phyloP scores from a whole-genome alignment of 2,329 filamentous ascomycete genomes.

The Pseudogymnoascus verrucosus region DNA sequence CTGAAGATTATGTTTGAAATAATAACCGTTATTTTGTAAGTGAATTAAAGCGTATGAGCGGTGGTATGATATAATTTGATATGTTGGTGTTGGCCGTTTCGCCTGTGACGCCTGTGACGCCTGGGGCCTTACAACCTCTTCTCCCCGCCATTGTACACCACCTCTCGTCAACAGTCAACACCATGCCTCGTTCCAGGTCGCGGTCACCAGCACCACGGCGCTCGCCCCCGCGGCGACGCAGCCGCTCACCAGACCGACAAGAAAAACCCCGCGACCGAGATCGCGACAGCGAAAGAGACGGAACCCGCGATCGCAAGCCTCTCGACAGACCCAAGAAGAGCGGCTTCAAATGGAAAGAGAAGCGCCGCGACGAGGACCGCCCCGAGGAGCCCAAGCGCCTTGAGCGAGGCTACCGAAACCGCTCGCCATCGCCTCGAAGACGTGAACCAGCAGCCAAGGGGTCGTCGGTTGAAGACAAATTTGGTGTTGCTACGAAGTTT shows the following conservation, averaged over 20 bases:
- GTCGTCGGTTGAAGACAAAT: slow-evolving; percentile 23
- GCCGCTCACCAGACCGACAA: slow-evolving; percentile 33
- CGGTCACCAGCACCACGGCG: slow-evolving; percentile 18
- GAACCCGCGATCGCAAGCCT: slow-evolving; percentile 16
- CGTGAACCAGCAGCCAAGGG: slow-evolving; percentile 24
- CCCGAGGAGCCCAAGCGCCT: slow-evolving; percentile 39
- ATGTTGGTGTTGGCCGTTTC: not conserved
- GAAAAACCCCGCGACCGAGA: slow-evolving; percentile 3
- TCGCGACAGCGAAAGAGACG: slow-evolving; percentile 30
- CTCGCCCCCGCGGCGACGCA: slow-evolving; percentile 29
- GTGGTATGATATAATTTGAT: not conserved
- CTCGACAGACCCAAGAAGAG: slow-evolving; percentile 24
- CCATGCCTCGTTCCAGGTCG: slow-evolving; percentile 16
- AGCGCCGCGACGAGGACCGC: slow-evolving; percentile 36
- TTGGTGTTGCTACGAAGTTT: slow-evolving; percentile 27
- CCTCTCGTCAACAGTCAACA: not conserved
- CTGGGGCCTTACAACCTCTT: not conserved
- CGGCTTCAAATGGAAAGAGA: slow-evolving; percentile 54
- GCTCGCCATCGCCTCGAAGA: slow-evolving; percentile 31
- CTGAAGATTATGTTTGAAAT: not conserved
- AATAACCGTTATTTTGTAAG: not conserved
- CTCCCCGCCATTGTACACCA: not conserved
- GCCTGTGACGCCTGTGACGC: not conserved
- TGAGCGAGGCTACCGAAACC: slow-evolving; percentile 45
- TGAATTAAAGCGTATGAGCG: not conserved